Base-by-base conservation (phyloP, 176 grass and related monocot genomes). In the Oryza glumipatula region DNA sequence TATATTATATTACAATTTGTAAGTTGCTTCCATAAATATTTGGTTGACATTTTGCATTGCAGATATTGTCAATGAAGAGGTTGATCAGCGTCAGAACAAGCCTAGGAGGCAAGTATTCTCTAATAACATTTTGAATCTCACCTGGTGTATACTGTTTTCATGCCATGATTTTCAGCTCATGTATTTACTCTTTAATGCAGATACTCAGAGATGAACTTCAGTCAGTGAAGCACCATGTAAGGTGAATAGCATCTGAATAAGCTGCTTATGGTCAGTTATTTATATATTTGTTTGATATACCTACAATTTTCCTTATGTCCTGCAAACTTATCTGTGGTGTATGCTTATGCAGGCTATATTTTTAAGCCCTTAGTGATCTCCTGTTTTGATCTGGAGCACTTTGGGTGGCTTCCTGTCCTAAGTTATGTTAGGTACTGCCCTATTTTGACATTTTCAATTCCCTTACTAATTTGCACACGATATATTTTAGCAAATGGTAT, bases 161-260 rank as follows among this genome's bases (percentile, higher is more conserved):
- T 68, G 70, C 17, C 11, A 49, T 26, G 58, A 24, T 26, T 72
- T 36, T 83, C 45, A 44, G 45, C 49, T 91, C 65, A 91, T 67
- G 52, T 68, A 58, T 82, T 41, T 64, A 51, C 43, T 64, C 5
- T 90, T 82, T 88, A 73, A 39, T 74, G 77, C 90, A 99, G 97
- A 92, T 99, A 99, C 79, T 99, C 97, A 43, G 94, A 99, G 87
- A 99, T 99, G 94, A 96, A 96, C 83, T 99, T 99, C 80, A 94
- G 97, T 75, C 94, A 96, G 77, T 94, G 84, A 99, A 88, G 77
- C 66, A 70, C 82, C 75, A 80, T 80, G 65, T 76, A 70, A 65
- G 85, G 84, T 70, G 69, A 65, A 76, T 28, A 71, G 51, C 80
- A 91, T 87, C 70, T 76, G 47, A 90, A 90, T 86, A 84, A 84